Evolutionary conservation across 768 basidiomycete genomes (phyloP).

Genomic region (Amyloporia xantha): DNA sequence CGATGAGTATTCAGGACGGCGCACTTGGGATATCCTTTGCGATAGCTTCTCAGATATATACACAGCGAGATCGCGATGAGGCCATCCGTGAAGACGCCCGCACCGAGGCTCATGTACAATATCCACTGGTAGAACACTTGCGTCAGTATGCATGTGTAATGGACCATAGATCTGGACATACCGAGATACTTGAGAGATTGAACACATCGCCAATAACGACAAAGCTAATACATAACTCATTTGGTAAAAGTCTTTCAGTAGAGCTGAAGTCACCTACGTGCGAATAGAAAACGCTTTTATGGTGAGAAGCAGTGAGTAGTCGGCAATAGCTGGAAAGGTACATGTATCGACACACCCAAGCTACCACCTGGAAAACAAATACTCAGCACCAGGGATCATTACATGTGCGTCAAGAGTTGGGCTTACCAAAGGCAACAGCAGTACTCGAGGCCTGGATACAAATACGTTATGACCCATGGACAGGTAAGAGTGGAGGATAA

Average conservation of each 20-base stretch:
- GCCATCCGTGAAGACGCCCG: conserved; percentile 17
- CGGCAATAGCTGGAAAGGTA: too few relatives aligned
- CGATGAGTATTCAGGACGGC: background rate
- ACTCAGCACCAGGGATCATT: too few relatives aligned
- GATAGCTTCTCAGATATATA: conserved; percentile 10
- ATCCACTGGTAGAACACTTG: conserved; percentile 12
- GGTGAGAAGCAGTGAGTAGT: too few relatives aligned
- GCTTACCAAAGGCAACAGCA: conserved; percentile 1
- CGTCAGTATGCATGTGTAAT: background rate
- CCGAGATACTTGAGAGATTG: conserved; percentile 1
- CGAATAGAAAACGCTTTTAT: too few relatives aligned
- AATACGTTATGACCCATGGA: too few relatives aligned
- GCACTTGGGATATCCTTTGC: conserved; percentile 9
- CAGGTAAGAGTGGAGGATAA: background rate
- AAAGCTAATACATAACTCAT: too few relatives aligned
- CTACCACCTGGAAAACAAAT: background rate
- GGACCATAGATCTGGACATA: background rate
- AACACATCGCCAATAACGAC: conserved; percentile 1
- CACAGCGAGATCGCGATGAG: conserved; percentile 19
- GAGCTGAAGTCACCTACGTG: background rate
- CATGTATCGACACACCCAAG: background rate
- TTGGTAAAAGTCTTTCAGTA: background rate
- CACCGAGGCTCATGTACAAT: conserved; percentile 18
- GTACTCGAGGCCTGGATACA: background rate
- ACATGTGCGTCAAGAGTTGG: too few relatives aligned